Conservation (phyloP, 169 alveolate species). For the Plasmodium vivax region DNA sequence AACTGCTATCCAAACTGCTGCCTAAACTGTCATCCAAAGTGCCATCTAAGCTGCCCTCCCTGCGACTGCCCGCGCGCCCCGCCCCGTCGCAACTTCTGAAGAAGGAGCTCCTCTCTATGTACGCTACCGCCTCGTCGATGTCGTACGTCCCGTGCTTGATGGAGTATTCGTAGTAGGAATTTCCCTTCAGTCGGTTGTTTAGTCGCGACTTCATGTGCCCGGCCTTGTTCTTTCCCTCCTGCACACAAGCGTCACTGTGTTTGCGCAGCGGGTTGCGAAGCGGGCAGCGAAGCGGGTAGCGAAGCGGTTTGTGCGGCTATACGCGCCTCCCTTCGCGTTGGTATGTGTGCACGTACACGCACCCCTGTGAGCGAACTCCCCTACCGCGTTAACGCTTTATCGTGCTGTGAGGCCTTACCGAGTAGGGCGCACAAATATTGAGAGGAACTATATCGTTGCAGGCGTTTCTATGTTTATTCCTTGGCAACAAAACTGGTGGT, state of each 20-base stretch:
- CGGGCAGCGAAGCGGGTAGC: no score
- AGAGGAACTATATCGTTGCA: neutral
- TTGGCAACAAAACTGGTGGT: neutral
- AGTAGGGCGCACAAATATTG: neutral
- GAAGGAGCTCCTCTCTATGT: conserved; percentile 16
- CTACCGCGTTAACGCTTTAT: neutral
- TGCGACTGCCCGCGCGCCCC: neutral
- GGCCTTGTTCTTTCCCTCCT: neutral
- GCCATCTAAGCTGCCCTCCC: neutral
- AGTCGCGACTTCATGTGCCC: conserved; percentile 35
- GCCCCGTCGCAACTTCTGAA: conserved; percentile 1
- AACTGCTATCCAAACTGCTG: neutral
- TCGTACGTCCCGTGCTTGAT: conserved; percentile 7
- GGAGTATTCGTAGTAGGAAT: conserved; percentile 46
- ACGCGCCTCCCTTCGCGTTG: neutral
- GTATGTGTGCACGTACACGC: neutral
- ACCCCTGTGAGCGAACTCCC: neutral
- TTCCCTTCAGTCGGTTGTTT: conserved; percentile 34
- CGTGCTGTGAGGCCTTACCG: neutral
- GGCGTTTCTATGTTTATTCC: neutral
- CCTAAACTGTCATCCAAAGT: neutral
- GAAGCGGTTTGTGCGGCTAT: no score
- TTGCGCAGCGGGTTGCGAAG: no score
- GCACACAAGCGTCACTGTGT: neutral
- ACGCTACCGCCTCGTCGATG: conserved; percentile 28